Base-by-base conservation (phyloP, 1,284 basidiomycete species). In the Microbotryum lychnidis-dioicae region DNA sequence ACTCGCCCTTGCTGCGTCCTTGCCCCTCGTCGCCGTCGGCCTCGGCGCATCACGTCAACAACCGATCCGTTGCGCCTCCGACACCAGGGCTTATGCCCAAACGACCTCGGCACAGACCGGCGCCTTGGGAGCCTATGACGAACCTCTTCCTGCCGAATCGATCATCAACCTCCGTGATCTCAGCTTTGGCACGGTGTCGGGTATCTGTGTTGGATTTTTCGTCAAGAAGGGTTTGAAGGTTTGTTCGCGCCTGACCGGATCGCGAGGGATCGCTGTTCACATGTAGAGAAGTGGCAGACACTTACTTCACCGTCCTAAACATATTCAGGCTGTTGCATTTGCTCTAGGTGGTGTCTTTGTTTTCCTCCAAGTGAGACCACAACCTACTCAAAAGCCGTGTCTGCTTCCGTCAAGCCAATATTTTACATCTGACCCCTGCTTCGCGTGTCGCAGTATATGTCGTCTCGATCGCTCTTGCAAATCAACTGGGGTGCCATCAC, bases 211-310 rank as follows among this genome's bases (percentile, higher is more conserved):
- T 12, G 71, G 71, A 9, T 58, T 72, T 1, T 72, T 72, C 46
- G 64, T 72, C 44, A 72, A 71, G 63, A 72, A 72, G 58, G 71
- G 71, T 1, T 45, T 72, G 25, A 62, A 66, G 53, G 65, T 66
- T 45, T 25, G 63, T 45, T 23, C 4, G 31, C 16, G 8, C 31
- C 20, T 16, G 37, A 42, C 37, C 37, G 37, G 16, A 31, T 31
- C 31, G 37, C 37, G 37, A 6, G 16, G 37, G 37, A 6, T 42
- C 16, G 12, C 14, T 6, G 6, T 42, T 23, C 37, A 42, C 37
- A 16, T 42, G 4, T 4, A 12, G 4, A 3, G 37, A 4, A 10
- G 16, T 42, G 37, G 37, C 37, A 16, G 6, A 42, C 37, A 18
- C 12, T 12, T 42, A 20, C 1, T 25, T 33, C 6, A 31, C 6